Evolutionary conservation across 2,329 filamentous ascomycete species (phyloP), one percentile per base, ranked within the genome.

Genomic region (Aureobasidium lini): DNA sequence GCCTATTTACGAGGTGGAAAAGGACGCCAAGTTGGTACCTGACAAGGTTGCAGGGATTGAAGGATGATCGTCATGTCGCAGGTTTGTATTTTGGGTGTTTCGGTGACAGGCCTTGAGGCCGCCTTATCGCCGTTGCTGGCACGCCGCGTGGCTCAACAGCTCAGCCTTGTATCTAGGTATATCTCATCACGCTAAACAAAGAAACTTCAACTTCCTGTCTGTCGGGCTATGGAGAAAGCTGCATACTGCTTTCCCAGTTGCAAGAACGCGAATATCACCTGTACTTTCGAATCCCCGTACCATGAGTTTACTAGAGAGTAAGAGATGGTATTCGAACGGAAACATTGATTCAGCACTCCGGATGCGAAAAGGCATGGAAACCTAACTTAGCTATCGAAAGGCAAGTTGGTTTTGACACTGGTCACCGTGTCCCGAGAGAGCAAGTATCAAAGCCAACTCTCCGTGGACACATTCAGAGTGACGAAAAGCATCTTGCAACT

Each of bases 21-120:
- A 23, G 50, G 9, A 28, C 40, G 54, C 54, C 54, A 57, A 57
- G 54, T 48, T 57, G 54, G 32, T 39, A 37, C 42, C 39, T 39
- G 32, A 39, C 10, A 39, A 16, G 43, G 7, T 39, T 57, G 43
- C 43, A 46, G 18, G 53, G 53, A 57, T 23, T 57, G 16, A 31
- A 37, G 31, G 54, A 32, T 57, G 54, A 57, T 48, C 43, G 15
- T 57, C 42, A 57, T 57, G 43, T 57, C 43, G n/a, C 53, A 57
- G 34, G 32, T n/a, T 2, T 48, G 31, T 40, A 28, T 47, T 31
- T 57, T 37, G 42, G 28, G 42, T 29, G 53, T 44, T 57, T 57
- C 53, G 53, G 34, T 3, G 15, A 47, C 31, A 39, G 43, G 32
- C 28, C 40, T 34, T 43, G 34, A 39, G 43, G 32, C 28, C 40